phyloP scores from a whole-genome alignment of 805 yeast genomes.

The Yamadazyma kitorensis region DNA sequence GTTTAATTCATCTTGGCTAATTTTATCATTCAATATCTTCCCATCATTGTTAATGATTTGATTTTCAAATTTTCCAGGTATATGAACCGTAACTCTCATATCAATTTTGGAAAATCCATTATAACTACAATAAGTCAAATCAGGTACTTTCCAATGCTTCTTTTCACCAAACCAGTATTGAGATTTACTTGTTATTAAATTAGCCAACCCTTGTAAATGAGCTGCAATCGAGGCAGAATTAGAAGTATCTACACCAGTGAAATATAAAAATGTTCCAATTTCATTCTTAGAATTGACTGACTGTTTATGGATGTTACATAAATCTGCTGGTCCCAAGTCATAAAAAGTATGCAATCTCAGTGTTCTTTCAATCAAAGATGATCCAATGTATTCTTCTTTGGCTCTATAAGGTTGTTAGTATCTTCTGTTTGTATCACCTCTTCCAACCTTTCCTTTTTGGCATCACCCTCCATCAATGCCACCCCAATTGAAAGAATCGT shows the following conservation, averaged over 20 bases:
- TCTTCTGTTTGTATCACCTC: neutral
- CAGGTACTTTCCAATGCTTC: constrained; percentile 67
- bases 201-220: constrained; percentile 64
- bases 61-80: constrained; percentile 72
- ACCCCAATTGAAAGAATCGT: constrained; percentile 1
- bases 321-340: constrained; percentile 74
- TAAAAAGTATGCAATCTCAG: constrained; percentile 53
- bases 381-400: constrained; percentile 54
- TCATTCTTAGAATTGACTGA: constrained; percentile 43
- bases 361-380: constrained; percentile 63
- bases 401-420: constrained; percentile 22
- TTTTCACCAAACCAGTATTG: constrained; percentile 82
- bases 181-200: constrained; percentile 51
- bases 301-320: constrained; percentile 49
- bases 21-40: constrained; percentile 48
- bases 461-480: too few relatives aligned
- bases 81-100: constrained; percentile 66
- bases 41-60: constrained; percentile 51
- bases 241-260: constrained; percentile 73
- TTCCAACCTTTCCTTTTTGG: too few relatives aligned
- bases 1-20: constrained; percentile 62
- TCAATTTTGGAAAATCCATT: constrained; percentile 63
- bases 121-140: constrained; percentile 65
- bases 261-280: constrained; percentile 71
- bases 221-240: constrained; percentile 79